Percentiles rank a stretch among this genome's conserved stretches.
These are phyloP conservation scores for Hydnum rufescens DNA, from an alignment of 768 basidiomycete species.

Conservation along the genomic window DNA sequence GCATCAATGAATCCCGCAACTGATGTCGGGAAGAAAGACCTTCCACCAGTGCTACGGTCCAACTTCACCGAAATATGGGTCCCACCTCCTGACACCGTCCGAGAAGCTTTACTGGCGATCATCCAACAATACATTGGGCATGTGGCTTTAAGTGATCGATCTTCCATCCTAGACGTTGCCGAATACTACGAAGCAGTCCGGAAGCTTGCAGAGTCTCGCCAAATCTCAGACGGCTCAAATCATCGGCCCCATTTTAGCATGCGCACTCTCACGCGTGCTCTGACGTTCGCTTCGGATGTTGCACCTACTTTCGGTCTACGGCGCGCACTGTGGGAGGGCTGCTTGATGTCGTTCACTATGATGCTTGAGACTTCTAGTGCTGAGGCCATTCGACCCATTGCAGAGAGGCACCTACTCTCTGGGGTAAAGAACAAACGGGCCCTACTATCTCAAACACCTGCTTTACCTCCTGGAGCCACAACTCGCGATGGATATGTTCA, in stretches of 20 bases:
- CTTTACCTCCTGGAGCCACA: constrained; percentile 26
- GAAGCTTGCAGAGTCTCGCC: constrained; percentile 44
- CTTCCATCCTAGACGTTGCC: constrained; percentile 72
- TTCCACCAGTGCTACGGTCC: constrained; percentile 73
- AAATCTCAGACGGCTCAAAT: constrained; percentile 85
- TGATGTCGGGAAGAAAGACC: constrained; percentile 94
- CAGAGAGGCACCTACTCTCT: constrained; percentile 56
- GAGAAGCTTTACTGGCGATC: constrained; percentile 73
- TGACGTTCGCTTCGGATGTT: constrained; percentile 77
- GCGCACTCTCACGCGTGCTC: constrained; percentile 79
- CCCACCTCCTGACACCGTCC: constrained; percentile 80
- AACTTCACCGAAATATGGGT: constrained; percentile 94
- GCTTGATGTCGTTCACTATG: constrained; percentile 97
- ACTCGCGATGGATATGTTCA: constrained; percentile 43
- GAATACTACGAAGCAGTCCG: constrained; percentile 80
- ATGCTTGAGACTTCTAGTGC: constrained; percentile 59
- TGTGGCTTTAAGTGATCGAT: constrained; percentile 65
- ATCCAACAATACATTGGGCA: constrained; percentile 77
- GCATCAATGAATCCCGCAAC: constrained; percentile 99
- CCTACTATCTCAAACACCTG: constrained; percentile 49
- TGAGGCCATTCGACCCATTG: constrained; percentile 41
- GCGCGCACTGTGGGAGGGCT: constrained; percentile 87
- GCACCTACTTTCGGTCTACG: constrained; percentile 58
- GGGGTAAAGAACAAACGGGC: constrained; percentile 67
- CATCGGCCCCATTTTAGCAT: constrained; percentile 90